Conservation (phyloP, 257 asterid species). For the Capsicum chinense region DNA sequence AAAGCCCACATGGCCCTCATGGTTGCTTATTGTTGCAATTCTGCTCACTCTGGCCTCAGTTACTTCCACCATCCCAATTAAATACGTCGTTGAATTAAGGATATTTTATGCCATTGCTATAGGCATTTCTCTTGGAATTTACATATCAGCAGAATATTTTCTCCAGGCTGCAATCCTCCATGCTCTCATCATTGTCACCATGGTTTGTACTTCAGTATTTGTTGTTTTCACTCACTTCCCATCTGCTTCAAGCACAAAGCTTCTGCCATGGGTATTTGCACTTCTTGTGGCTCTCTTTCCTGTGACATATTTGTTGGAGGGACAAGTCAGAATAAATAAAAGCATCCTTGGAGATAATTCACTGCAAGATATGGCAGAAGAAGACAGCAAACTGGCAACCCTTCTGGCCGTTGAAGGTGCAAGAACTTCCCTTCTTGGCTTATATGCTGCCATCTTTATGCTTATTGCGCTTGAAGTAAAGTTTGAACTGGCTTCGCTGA, state of each 20-base stretch:
- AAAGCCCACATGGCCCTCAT: constrained; percentile 96
- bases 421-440: constrained; percentile 90
- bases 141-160: constrained; percentile 91
- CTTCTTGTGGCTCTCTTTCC: constrained; percentile 97
- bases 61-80: constrained; percentile 88
- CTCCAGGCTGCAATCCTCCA: constrained; percentile 88
- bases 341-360: constrained; percentile 57
- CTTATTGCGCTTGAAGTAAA: constrained; percentile 96
- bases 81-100: constrained; percentile 84
- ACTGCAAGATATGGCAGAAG: constrained; percentile 61
- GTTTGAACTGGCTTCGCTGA: constrained; percentile 89
- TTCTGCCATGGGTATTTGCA: constrained; percentile 96
- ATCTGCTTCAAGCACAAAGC: constrained; percentile 90
- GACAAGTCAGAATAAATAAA: constrained; percentile 80
- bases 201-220: constrained; percentile 85
- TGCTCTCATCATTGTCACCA: constrained; percentile 82
- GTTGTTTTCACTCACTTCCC: constrained; percentile 97
- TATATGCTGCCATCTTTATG: constrained; percentile 93
- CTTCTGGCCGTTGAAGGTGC: constrained; percentile 95
- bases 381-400: constrained; percentile 78
- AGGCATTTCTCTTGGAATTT: constrained; percentile 89
- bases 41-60: constrained; percentile 91
- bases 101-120: constrained; percentile 74
- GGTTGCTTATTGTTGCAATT: constrained; percentile 89
- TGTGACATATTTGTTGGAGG: constrained; percentile 91